Percentiles rank a stretch among this genome's conserved stretches.
Conservation (phyloP, 176 grass and related monocot species). For the Ensete ventricosum region DNA sequence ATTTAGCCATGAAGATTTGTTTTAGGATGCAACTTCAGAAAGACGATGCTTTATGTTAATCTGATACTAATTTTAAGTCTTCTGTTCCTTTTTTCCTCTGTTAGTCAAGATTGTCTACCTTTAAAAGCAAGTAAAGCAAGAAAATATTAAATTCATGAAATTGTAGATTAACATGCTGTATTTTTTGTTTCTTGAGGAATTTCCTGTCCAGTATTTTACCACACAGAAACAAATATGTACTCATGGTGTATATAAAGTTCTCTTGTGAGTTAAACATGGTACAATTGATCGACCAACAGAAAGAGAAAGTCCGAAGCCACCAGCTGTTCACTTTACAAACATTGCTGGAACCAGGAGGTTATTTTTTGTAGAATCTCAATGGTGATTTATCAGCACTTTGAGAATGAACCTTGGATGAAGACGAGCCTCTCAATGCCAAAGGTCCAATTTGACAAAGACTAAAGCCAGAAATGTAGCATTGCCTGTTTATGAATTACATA, state of each 20-base stretch:
- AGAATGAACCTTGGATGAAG: background rate
- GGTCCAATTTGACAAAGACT: background rate
- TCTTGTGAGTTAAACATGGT: background rate
- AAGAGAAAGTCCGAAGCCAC: background rate
- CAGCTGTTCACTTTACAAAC: background rate
- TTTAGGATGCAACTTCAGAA: background rate
- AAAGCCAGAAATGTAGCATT: slow-evolving; percentile 8
- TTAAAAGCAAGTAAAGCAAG: background rate
- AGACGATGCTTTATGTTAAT: background rate
- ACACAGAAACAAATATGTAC: background rate
- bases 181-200: background rate
- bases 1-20: background rate
- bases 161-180: no score
- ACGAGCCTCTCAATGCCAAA: background rate
- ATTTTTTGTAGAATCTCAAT: background rate
- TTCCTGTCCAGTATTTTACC: no score
- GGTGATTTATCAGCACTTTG: background rate
- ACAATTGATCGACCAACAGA: background rate
- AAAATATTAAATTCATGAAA: background rate
- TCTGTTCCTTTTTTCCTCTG: background rate
- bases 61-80: background rate
- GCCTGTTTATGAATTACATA: background rate
- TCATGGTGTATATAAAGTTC: background rate
- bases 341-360: background rate
- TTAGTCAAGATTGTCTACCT: background rate